Conservation (phyloP, 208 protist species). For the Strigomonas oncopelti region DNA sequence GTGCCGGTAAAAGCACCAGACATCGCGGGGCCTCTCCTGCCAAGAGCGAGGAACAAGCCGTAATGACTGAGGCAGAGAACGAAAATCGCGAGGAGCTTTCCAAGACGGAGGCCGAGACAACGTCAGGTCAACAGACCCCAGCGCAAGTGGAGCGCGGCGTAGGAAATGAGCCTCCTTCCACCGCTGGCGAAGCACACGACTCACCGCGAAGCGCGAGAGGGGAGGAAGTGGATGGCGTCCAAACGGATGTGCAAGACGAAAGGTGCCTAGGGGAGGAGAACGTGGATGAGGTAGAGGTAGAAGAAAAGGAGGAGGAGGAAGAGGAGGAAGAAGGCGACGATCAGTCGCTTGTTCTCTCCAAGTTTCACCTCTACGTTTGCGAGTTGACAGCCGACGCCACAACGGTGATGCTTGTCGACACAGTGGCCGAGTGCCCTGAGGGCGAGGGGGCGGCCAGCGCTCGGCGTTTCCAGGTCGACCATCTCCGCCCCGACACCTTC, state of each 20-base stretch:
- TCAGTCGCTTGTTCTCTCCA: background rate
- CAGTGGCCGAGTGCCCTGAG: background rate
- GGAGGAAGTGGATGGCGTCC: too few relatives aligned
- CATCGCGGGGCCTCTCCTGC: background rate
- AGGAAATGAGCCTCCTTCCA: too few relatives aligned
- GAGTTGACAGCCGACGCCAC: background rate
- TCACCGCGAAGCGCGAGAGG: too few relatives aligned
- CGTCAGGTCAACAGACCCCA: too few relatives aligned
- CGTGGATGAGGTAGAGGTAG: too few relatives aligned
- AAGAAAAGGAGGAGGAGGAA: background rate
- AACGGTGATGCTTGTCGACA: background rate
- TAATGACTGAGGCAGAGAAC: too few relatives aligned
- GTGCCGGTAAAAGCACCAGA: constrained; percentile 6
- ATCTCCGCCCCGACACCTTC: constrained; percentile 59
- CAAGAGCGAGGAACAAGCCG: background rate
- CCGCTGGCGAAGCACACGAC: too few relatives aligned
- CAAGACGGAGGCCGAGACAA: too few relatives aligned
- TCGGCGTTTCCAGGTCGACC: constrained; percentile 30
- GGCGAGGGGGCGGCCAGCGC: background rate
- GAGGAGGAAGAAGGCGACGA: background rate
- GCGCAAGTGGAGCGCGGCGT: too few relatives aligned
- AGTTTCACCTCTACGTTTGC: background rate
- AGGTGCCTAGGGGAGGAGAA: too few relatives aligned
- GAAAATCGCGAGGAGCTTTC: too few relatives aligned
- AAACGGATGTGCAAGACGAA: too few relatives aligned